Conservation (phyloP, 2,329 filamentous ascomycete genomes). For the Nannizziopsis barbatae region DNA sequence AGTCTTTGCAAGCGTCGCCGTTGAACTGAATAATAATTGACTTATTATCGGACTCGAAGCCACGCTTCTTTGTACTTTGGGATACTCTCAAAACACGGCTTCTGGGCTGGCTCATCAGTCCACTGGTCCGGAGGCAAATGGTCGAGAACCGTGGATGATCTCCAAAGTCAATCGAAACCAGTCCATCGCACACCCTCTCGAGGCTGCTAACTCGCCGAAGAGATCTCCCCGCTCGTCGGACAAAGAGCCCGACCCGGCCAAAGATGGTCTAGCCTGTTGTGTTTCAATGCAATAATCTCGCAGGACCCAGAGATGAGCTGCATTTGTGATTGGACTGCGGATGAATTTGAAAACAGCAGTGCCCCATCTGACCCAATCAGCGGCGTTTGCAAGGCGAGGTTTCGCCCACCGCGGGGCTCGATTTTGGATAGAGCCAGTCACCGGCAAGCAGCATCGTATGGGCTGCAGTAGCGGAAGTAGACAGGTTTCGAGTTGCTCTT, state of each 20-base stretch:
- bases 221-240: not conserved
- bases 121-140: not conserved
- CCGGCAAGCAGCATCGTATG: conserved; percentile 4
- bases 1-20: not conserved
- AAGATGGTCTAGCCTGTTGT: not conserved
- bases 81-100: not conserved
- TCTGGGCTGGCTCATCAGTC: not conserved
- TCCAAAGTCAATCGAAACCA: no score
- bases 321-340: not conserved
- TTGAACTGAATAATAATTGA: no score
- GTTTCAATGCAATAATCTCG: conserved; percentile 4
- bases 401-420: not conserved
- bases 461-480: not conserved
- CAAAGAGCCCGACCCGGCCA: not conserved
- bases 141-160: no score
- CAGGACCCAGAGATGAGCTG: not conserved
- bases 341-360: not conserved
- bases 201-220: no score
- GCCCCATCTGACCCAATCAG: not conserved
- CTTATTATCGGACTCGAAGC: no score
- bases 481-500: not conserved
- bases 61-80: no score
- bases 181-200: no score
- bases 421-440: not conserved
- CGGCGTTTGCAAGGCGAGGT: not conserved